Base-by-base conservation (phyloP, 768 basidiomycete species). In the Phlegmacium glaucopus region DNA sequence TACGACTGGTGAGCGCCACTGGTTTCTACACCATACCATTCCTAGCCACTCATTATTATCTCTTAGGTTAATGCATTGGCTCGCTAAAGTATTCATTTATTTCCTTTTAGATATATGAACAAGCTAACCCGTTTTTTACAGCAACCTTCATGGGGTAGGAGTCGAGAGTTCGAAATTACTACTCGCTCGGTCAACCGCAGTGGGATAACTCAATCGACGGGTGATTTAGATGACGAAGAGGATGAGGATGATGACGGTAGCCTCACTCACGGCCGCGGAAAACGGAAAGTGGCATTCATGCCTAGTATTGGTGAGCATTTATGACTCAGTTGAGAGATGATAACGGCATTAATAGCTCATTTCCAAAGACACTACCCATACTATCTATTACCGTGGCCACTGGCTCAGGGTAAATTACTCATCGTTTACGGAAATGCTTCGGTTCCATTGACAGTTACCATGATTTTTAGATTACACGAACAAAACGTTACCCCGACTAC, bases 141-240 rank as follows among this genome's bases (percentile, higher is more conserved):
- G 90, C 90, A 92, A 85, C 90, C 90, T 10, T 86, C 90, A 17
- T 92, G 90, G 88, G 87, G 87, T 6, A 80, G 85, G 39, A 90
- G 88, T 64, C 77, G 90, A 38, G 90, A 92, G 64, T 92, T 92
- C 61, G 90, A 92, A 64, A 91, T 92, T 53, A 91, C 88, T 11
- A 92, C 90, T 11, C 85, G 89, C 40, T 77, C 86, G 6, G 71
- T 79, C 13, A 76, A 79, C 43, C 80, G 86, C 35, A 79, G 75
- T 51, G 79, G 80, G 40, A 69, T 90, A 54, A 82, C 74, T 42
- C 77, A 83, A 54, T 72, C 78, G 29, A 88, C 83, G 6, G 90
- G 90, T 18, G 88, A 91, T 59, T 48, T 90, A 41, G 85, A 89
- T 35, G 88, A 89, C 9, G 87, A 88, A n/a, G 84, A 87, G 5